Evolutionary conservation across 352 stramenopile species (phyloP).

Genomic region (Globisporangium barbulae): DNA sequence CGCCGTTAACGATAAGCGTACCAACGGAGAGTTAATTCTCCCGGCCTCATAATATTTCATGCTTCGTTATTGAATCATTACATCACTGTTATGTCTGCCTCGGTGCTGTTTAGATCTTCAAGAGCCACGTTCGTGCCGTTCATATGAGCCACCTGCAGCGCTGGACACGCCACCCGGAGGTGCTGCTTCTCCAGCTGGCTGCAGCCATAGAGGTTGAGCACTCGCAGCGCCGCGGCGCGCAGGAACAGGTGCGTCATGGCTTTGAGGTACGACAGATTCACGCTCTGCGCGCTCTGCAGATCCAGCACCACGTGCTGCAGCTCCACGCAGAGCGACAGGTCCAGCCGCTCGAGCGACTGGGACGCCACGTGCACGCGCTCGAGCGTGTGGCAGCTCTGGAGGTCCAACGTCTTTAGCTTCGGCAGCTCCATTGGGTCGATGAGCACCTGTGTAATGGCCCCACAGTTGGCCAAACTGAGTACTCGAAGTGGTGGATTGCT

Average conservation of each 20-base stretch:
- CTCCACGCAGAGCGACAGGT: conserved; percentile 40
- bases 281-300: conserved; percentile 21
- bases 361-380: conserved; percentile 56
- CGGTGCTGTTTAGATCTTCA: conserved; percentile 32
- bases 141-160: conserved; percentile 31
- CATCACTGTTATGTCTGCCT: conserved; percentile 3
- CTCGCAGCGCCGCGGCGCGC: conserved; percentile 32
- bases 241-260: conserved; percentile 55
- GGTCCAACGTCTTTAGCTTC: conserved; percentile 30
- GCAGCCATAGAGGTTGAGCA: conserved; percentile 48
- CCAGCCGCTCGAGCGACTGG: conserved; percentile 31
- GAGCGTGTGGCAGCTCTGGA: conserved; percentile 48
- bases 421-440: conserved; percentile 56
- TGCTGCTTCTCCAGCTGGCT: conserved; percentile 32
- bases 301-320: conserved; percentile 51
- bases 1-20: background rate
- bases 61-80: background rate
- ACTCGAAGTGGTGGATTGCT: conserved; percentile 23
- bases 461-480: conserved; percentile 44
- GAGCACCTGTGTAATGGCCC: conserved; percentile 53
- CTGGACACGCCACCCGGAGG: conserved; percentile 37
- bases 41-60: background rate
- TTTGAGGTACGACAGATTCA: conserved; percentile 69
- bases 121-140: conserved; percentile 41
- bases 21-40: background rate